Evolutionary conservation across 148 eudicot species (phyloP), one percentile per base, ranked within the genome.

Genomic region (Oxyria digyna): DNA sequence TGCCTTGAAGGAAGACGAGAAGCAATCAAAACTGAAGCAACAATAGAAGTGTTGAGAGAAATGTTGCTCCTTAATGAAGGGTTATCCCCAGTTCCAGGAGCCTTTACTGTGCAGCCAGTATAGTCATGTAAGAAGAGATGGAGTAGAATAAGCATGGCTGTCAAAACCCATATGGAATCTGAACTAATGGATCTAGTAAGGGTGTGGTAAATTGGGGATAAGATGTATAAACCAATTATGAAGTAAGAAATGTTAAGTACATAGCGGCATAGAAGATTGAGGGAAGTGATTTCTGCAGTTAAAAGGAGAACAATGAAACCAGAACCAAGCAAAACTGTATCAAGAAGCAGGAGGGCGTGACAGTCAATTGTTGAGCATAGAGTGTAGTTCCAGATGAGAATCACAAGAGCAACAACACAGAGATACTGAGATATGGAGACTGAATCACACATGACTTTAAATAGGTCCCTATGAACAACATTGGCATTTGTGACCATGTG

Each of bases 191-290:
- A 90, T 62, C 84, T 77, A 11, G 99, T 94, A 7, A 94, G 86
- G 21, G 99, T 94, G 78, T 94, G 96, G 76, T 94, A 94, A n/a
- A 94, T 87, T 4, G 97, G 97, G 29, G 96, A 94, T 71, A 94
- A 81, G 33, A 88, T 73, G 27, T 83, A 91, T 48, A 94, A 72
- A 15, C 89, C 99, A 23, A 82, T 78, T 14, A 86, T 88, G 62
- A 90, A 91, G 76, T 86, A 91, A n/a, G 86, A 76, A 42, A 87
- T 87, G 59, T 87, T 94, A 8, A 88, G 78, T 27, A 80, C 17
- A 69, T 88, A 94, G 68, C 63, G 72, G 62, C 80, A 69, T 13
- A 94, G 78, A 3, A 82, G 80, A 66, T 71, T 75, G 4, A 81
- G 72, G 42, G 93, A 84, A 40, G 82, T 74, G 78, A 74, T 84